Conservation (phyloP, 345 rosid species). For the Citrus unshiu region DNA sequence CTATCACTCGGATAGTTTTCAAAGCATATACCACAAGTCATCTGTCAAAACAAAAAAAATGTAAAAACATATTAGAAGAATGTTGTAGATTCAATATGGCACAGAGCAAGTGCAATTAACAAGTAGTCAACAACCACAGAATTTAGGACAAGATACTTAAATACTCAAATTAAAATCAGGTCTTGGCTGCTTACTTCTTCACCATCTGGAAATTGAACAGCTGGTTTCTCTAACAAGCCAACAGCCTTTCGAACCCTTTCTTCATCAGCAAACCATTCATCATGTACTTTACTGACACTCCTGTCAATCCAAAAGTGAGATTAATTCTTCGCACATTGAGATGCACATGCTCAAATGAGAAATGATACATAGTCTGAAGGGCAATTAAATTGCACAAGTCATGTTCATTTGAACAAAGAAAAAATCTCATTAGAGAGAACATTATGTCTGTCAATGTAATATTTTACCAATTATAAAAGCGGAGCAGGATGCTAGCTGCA, state of each 20-base stretch:
- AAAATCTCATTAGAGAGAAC: background rate
- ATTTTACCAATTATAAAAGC: slow-evolving; percentile 62
- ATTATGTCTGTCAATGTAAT: background rate
- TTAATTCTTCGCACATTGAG: slow-evolving; percentile 1
- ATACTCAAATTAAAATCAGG: background rate
- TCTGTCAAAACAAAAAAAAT: slow-evolving; percentile 31
- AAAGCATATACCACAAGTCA: slow-evolving; percentile 75
- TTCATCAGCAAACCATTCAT: slow-evolving; percentile 93
- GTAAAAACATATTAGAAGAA: slow-evolving; percentile 5
- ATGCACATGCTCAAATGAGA: background rate
- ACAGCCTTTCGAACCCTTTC: slow-evolving; percentile 64
- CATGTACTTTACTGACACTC: slow-evolving; percentile 77
- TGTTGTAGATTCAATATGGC: background rate
- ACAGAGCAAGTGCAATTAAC: background rate
- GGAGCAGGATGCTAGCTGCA: slow-evolving; percentile 56
- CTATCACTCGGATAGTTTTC: slow-evolving; percentile 39
- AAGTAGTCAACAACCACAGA: background rate
- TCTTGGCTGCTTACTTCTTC: slow-evolving; percentile 40
- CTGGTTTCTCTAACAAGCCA: slow-evolving; percentile 61
- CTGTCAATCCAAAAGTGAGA: slow-evolving; percentile 28
- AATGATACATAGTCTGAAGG: background rate
- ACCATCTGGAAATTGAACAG: slow-evolving; percentile 35
- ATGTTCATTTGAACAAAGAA: background rate
- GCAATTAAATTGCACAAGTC: background rate
- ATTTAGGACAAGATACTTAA: background rate